Evolutionary conservation across 1,284 basidiomycete species (phyloP).

Genomic region (Pisolithus thermaeus): DNA sequence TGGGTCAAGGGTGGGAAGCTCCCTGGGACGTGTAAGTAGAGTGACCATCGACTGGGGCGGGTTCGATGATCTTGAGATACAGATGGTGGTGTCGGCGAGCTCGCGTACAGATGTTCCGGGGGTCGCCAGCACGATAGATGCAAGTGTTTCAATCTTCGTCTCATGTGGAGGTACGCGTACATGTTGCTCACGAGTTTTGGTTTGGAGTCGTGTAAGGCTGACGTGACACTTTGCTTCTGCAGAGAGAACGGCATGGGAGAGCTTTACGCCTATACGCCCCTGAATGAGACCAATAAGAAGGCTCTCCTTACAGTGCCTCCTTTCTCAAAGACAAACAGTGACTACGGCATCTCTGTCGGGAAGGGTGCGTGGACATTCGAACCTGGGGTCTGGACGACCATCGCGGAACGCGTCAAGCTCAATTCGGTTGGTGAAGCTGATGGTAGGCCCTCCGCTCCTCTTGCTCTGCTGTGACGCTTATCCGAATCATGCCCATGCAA

Average conservation of each 20-base stretch:
- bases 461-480: not conserved
- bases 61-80: not conserved
- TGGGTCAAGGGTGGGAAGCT: slow-evolving; percentile 63
- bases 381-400: slow-evolving; percentile 46
- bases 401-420: slow-evolving; percentile 59
- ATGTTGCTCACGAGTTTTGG: not conserved
- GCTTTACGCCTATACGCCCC: slow-evolving; percentile 55
- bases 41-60: not conserved
- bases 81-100: slow-evolving; percentile 54
- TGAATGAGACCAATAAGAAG: slow-evolving; percentile 36
- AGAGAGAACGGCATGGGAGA: slow-evolving; percentile 45
- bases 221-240: not conserved
- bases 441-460: slow-evolving; percentile 27
- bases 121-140: slow-evolving; percentile 51
- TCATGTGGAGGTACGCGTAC: slow-evolving; percentile 58
- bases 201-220: too few species aligned
- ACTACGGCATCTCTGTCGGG: slow-evolving; percentile 59
- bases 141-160: slow-evolving; percentile 53
- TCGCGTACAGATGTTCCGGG: slow-evolving; percentile 55
- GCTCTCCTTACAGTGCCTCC: slow-evolving; percentile 46
- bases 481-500: slow-evolving; percentile 15
- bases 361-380: slow-evolving; percentile 45
- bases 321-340: slow-evolving; percentile 41
- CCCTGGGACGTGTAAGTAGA: slow-evolving; percentile 52
- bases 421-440: slow-evolving; percentile 46